A percentile compares a stretch with the other conserved stretches of the same genome.
Conservation (phyloP, 1,284 basidiomycete species). For the Takashimella tepidaria region DNA sequence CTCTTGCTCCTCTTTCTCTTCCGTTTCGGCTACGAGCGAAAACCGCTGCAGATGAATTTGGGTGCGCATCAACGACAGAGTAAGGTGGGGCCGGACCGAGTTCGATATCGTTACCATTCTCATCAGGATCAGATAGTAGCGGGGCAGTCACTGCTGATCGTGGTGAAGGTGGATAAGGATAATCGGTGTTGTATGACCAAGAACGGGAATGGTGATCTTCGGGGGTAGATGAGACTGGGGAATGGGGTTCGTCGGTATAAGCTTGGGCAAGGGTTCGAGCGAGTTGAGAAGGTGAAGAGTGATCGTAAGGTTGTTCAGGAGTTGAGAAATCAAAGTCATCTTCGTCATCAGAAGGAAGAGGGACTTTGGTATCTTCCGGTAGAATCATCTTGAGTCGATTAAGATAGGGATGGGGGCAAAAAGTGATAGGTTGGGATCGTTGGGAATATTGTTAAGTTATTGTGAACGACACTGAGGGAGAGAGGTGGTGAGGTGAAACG, state of each 20-base stretch:
- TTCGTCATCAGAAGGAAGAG: constrained; percentile 15
- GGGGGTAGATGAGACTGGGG: neutral
- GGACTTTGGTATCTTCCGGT: constrained; percentile 18
- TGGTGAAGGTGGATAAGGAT: constrained; percentile 6
- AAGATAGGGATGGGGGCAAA: neutral
- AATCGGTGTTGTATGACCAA: neutral
- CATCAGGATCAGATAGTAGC: constrained; percentile 2
- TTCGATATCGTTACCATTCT: constrained; percentile 8
- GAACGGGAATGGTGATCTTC: too few species aligned
- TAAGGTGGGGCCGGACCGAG: constrained; percentile 15
- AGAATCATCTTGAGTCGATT: constrained; percentile 13
- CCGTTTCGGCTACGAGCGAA: too few species aligned
- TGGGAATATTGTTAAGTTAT: too few species aligned
- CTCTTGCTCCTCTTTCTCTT: too few species aligned
- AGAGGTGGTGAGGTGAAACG: too few species aligned
- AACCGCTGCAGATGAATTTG: neutral
- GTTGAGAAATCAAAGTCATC: constrained; percentile 13
- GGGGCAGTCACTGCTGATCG: constrained; percentile 4
- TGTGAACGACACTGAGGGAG: too few species aligned
- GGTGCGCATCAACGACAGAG: constrained; percentile 3
- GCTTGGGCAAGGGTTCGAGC: neutral
- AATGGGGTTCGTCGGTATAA: neutral
- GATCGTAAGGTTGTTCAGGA: neutral
- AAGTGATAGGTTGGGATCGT: too few species aligned
- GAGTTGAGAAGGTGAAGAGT: neutral